Percentiles rank a stretch among this genome's conserved stretches.
Conservation (phyloP, 2,329 filamentous ascomycete species). For the Calonectria pteridis region DNA sequence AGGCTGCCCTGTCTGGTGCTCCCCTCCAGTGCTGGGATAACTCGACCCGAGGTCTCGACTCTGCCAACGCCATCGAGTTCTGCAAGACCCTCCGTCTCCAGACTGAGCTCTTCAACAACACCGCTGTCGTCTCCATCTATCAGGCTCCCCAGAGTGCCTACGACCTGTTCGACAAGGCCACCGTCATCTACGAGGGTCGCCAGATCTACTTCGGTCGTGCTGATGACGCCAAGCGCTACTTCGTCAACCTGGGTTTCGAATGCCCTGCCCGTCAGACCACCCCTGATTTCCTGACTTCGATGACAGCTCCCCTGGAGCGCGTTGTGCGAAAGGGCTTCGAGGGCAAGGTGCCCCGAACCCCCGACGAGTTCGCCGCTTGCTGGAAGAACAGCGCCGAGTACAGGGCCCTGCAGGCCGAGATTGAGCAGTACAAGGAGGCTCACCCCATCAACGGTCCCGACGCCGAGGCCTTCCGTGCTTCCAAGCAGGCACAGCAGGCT, state of each 20-base stretch:
- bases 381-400: conserved; percentile 70
- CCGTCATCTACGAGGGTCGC: conserved; percentile 70
- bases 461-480: conserved; percentile 68
- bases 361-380: conserved; percentile 70
- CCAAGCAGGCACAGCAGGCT: conserved; percentile 67
- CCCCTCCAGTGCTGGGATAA: conserved; percentile 79
- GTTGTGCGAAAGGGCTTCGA: conserved; percentile 68
- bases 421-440: conserved; percentile 65
- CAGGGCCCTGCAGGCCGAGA: conserved; percentile 64
- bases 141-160: conserved; percentile 76
- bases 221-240: conserved; percentile 72
- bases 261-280: conserved; percentile 76
- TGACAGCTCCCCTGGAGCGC: conserved; percentile 72
- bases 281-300: conserved; percentile 79
- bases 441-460: conserved; percentile 69
- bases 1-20: conserved; percentile 69
- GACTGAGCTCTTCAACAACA: conserved; percentile 75
- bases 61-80: conserved; percentile 81
- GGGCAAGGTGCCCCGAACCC: conserved; percentile 67
- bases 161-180: conserved; percentile 72
- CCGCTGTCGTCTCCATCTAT: conserved; percentile 80
- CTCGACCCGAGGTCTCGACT: conserved; percentile 79
- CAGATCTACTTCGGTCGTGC: conserved; percentile 75
- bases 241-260: conserved; percentile 75
- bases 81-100: conserved; percentile 77